Evolutionary conservation across 495 filamentous ascomycete species (phyloP), one percentile per base, ranked within the genome.

Genomic region (Tuber magnatum): DNA sequence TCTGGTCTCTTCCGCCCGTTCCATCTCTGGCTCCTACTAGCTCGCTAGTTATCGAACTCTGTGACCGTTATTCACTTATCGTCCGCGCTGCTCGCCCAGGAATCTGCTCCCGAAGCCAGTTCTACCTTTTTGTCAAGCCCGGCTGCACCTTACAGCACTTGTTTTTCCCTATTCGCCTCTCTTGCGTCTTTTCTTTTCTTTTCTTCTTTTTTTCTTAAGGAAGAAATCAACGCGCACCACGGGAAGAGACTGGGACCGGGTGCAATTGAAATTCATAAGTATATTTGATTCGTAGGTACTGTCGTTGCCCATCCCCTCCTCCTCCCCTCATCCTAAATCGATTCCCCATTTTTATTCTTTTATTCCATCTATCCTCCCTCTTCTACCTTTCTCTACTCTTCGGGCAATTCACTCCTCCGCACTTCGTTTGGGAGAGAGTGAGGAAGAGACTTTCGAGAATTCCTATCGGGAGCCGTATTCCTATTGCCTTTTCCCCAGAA

Each of bases 191-290:
- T 28, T 39, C n/a, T 40, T 75, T 38, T 70, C 24, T 48, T 72
- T 65, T 56, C 69, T 65, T 43, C 39, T 79, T 70, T 39, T 76
- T 28, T 65, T 65, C 56, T 20, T 65, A 65, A 18, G 56, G 56
- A 65, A 65, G 56, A 65, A 65, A 65, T 65, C 56, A 65, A 65
- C 56, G 56, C 56, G 28, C 56, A 65, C 28, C 28, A 32, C 56
- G 56, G 18, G 56, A 65, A 65, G 56, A 65, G 56, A 35, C 10
- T 65, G 56, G 56, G 56, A 65, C 56, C 4, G 14, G 28, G 56
- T 35, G 56, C 14, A 20, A 65, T 65, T 65, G 28, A 65, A 65
- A 65, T 65, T 65, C 28, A 65, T 65, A 35, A 28, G 56, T 65
- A 61, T 61, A 65, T 65, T 65, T 65, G 56, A 65, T 65, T 65